These are phyloP conservation scores for Saccharum spontaneum DNA, from an alignment of 176 grass and related monocot species.

Conservation along the genomic window DNA sequence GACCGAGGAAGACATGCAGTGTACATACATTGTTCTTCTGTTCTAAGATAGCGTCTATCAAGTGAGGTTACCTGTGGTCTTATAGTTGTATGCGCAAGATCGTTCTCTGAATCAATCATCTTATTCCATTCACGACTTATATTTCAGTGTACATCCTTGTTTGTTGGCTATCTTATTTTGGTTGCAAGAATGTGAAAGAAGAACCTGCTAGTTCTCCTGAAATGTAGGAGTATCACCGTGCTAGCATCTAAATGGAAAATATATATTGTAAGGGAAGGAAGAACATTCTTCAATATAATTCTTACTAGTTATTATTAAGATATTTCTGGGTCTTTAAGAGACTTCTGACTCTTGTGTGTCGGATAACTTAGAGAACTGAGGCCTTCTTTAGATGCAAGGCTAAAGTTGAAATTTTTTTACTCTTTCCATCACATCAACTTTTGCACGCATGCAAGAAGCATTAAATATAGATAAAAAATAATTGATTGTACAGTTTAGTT, in stretches of 20 bases:
- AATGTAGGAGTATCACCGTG: not conserved
- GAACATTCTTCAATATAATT: not conserved
- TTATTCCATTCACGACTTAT: constrained; percentile 13
- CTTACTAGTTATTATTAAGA: not conserved
- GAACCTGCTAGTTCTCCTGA: not conserved
- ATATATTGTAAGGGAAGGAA: not conserved
- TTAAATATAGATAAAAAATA: too few species aligned
- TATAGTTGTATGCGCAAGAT: constrained; percentile 29
- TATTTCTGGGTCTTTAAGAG: constrained; percentile 5
- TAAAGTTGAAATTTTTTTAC: too few species aligned
- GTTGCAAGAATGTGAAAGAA: not conserved
- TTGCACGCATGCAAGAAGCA: too few species aligned
- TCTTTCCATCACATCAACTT: too few species aligned
- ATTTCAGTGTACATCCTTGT: not conserved
- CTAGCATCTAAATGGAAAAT: not conserved
- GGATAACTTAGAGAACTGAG: not conserved
- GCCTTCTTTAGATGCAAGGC: too few species aligned
- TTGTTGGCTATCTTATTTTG: not conserved
- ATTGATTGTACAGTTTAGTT: too few species aligned
- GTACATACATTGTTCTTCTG: constrained; percentile 53
- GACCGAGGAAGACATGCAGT: constrained; percentile 28
- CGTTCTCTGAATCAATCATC: constrained; percentile 2
- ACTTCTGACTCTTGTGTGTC: not conserved
- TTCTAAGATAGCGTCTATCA: constrained; percentile 30
- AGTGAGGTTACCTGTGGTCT: constrained; percentile 10